Base-by-base conservation (phyloP, 1,139 yeast species). In the Hemisphaericaspora xylofermentans region DNA sequence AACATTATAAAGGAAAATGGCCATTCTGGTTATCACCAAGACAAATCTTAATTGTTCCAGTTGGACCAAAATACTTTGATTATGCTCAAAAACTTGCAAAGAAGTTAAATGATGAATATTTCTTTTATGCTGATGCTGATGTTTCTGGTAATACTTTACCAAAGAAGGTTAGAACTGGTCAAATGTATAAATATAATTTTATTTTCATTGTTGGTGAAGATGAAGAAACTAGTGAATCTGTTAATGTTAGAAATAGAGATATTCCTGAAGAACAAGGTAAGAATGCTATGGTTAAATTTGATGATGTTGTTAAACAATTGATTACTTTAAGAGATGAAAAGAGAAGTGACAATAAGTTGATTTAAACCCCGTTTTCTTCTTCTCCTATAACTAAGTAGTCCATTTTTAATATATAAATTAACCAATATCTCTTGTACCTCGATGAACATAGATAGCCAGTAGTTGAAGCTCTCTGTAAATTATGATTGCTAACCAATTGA, bases 1-100 rank as follows among this genome's bases (percentile, higher is more conserved):
- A 93, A 66, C 98, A 93, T 70, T 91, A 76, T 71, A 95, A 91
- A 61, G 98, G 98, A 60, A 89, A 88, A 66, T 91, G 98, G 98
- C 98, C 98, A 58, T 85, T 93, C 78, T 93, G 98, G 98, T 76
- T 93, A 58, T 89, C 97, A 25, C 98, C 98, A 58, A 86, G 98
- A 76, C 98, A 93, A 71, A 76, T 89, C 43, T 74, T 89, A 59
- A 93, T 93, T 57, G 91, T 93, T 26, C 98, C 98, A 53, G 96
- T 93, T 56, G 96, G 96, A 58, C 94, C 87, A 50, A 88, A 88
- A 64, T 91, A 84, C 74, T 81, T 76, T 60, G 95, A 83, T 50
- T 93, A 93, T 60, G 98, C 97, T 38, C 82, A 84, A 63, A 71
- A 79, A 54, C 85, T 91, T 48, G 82, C 83, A 57, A 80, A 85